These are phyloP conservation scores for Emericellopsis atlantica DNA, from an alignment of 2,329 filamentous ascomycete genomes.

Conservation along the genomic window DNA sequence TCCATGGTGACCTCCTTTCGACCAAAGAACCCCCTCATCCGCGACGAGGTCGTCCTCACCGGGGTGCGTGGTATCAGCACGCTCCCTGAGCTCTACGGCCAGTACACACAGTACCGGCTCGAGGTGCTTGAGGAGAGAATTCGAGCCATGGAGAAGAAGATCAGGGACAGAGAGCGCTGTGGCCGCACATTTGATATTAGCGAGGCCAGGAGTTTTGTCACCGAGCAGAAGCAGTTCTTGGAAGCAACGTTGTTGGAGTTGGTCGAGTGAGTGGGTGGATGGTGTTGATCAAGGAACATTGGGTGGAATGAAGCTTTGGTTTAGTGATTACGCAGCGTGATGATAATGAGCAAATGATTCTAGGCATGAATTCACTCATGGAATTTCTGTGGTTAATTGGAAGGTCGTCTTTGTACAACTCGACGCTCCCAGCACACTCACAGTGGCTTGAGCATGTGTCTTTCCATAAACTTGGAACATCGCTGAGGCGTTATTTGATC, in stretches of 20 bases:
- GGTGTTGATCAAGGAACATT: too few species aligned
- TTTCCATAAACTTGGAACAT: too few species aligned
- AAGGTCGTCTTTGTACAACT: too few species aligned
- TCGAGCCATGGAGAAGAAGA: slow-evolving; percentile 6
- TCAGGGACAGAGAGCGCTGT: slow-evolving; percentile 4
- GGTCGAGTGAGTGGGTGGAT: background rate
- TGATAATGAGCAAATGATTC: too few species aligned
- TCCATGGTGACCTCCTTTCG: slow-evolving; percentile 55
- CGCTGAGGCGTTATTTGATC: too few species aligned
- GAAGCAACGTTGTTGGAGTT: slow-evolving; percentile 6
- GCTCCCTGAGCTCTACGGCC: slow-evolving; percentile 42
- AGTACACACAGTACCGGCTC: slow-evolving; percentile 50
- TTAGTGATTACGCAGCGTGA: too few species aligned
- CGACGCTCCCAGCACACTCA: too few species aligned
- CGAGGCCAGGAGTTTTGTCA: slow-evolving; percentile 6
- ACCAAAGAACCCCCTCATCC: slow-evolving; percentile 36
- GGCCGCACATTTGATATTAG: slow-evolving; percentile 7
- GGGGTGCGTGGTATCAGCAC: slow-evolving; percentile 47
- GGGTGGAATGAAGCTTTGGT: too few species aligned
- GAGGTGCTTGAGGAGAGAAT: slow-evolving; percentile 47
- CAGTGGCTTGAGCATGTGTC: too few species aligned
- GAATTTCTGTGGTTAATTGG: too few species aligned
- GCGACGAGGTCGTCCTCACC: slow-evolving; percentile 48
- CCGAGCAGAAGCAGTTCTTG: slow-evolving; percentile 11
- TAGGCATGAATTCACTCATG: too few species aligned